Evolutionary conservation across 2,329 filamentous ascomycete species (phyloP), one percentile per base, ranked within the genome.

Genomic region (Hymenoscyphus repandus): DNA sequence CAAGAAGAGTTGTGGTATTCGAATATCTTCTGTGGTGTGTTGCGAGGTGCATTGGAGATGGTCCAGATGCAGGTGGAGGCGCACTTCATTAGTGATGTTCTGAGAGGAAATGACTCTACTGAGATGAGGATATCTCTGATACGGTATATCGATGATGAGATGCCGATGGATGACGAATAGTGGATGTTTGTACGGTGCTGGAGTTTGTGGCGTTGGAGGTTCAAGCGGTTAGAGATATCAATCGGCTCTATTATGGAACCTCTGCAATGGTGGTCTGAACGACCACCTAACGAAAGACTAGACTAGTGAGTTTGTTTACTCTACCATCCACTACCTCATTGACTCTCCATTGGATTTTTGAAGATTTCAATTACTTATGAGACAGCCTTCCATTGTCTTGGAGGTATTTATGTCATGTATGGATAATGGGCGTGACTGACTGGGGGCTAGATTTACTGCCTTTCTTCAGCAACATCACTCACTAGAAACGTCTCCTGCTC

Each of bases 31-130:
- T 96, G 93, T 62, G 93, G 93, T 39, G 88, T 99, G 39, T 74
- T 99, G 54, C 79, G 93, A 60, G 93, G 93, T 12, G 86, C 92
- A 1, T 70, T 99, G 52, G 93, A 99, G 70, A 99, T 99, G 93
- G 92, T 97, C 65, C 92, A 97, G 78, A 96, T 97, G 90, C 93
- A 97, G 70, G 90, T 97, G 3, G 92, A 99, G 68, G 90, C 90
- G 42, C 91, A 95, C 66, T 99, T 97, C 68, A 87, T 95, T 64
- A 96, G 89, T 68, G 93, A 99, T 68, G 80, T 96, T 31, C 75
- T 99, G 53, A 83, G 90, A 50, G 93, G 93, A 2, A 92, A 96
- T 64, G 93, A 99, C 67, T 92, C 88, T 15, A 99, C 93, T 1
- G 93, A 99, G 75, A 96, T 99, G 88, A 80, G 92, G 64, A 86